phyloP scores from a whole-genome alignment of 805 yeast species.

The Ogataea methanolica region DNA sequence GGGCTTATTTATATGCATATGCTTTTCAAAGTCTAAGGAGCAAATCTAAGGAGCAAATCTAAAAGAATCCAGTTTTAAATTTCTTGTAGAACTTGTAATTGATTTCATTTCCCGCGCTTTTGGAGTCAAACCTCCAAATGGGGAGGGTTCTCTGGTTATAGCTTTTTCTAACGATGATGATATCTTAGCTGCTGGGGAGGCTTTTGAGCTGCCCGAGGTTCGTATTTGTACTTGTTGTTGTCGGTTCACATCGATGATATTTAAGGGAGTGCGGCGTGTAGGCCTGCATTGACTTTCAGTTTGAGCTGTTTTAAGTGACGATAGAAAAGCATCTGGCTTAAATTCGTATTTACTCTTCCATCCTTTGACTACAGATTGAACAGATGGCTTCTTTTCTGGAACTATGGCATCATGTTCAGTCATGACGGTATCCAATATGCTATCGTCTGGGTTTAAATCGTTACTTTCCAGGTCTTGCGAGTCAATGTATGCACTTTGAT shows the following conservation, averaged over 20 bases:
- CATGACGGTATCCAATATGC: neutral
- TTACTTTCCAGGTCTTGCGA: neutral
- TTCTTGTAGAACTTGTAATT: neutral
- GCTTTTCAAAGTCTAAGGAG: neutral
- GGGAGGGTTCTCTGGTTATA: too few relatives aligned
- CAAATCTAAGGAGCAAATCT: slow-evolving; percentile 4
- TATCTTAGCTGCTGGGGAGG: too few relatives aligned
- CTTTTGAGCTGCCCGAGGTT: too few relatives aligned
- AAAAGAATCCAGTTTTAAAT: slow-evolving; percentile 1
- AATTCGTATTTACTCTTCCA: slow-evolving; percentile 2
- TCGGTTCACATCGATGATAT: neutral
- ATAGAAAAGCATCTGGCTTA: neutral
- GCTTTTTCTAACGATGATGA: too few relatives aligned
- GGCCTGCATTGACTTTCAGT: neutral
- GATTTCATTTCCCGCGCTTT: neutral
- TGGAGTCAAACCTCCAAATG: too few relatives aligned
- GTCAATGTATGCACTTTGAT: slow-evolving; percentile 4
- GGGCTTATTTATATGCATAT: neutral
- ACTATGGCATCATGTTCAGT: neutral
- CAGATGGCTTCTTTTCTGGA: neutral
- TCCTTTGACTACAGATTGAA: neutral
- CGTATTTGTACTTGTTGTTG: too few relatives aligned
- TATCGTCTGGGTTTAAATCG: too few relatives aligned
- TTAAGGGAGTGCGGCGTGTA: neutral
- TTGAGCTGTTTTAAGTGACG: neutral